phyloP scores from a whole-genome alignment of 2,329 filamentous ascomycete genomes.

The Sclerotiophoma versabilis region DNA sequence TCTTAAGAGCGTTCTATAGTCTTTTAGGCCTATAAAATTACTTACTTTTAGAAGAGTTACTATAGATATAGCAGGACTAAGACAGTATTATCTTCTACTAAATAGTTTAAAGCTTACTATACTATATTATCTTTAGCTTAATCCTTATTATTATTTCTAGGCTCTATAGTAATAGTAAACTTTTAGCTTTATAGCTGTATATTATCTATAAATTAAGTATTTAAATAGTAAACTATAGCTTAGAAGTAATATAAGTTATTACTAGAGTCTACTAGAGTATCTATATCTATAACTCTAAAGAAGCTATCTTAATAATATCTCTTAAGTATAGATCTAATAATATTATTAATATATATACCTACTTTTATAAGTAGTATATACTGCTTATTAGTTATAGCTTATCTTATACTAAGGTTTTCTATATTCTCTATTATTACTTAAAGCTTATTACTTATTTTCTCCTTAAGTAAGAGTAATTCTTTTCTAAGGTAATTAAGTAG shows the following conservation, averaged over 20 bases:
- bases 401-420: background rate
- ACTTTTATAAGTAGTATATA: background rate
- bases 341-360: background rate
- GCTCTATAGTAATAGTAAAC: background rate
- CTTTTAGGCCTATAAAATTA: constrained; percentile 43
- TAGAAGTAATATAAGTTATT: background rate
- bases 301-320: background rate
- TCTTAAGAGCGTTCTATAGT: constrained; percentile 56
- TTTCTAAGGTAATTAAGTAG: background rate
- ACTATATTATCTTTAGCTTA: too few relatives aligned
- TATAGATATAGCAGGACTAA: background rate
- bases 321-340: background rate
- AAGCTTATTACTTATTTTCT: background rate
- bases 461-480: background rate
- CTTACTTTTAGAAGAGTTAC: background rate
- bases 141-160: background rate
- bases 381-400: background rate
- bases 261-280: background rate
- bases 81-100: background rate
- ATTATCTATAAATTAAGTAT: background rate
- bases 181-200: background rate
- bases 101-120: background rate
- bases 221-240: background rate
- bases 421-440: background rate
- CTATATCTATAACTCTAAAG: background rate